Percentiles rank a stretch among this genome's conserved stretches.
These are phyloP conservation scores for Tetradesmus obliquus DNA, from an alignment of 139 green algal genomes.

Conservation along the genomic window DNA sequence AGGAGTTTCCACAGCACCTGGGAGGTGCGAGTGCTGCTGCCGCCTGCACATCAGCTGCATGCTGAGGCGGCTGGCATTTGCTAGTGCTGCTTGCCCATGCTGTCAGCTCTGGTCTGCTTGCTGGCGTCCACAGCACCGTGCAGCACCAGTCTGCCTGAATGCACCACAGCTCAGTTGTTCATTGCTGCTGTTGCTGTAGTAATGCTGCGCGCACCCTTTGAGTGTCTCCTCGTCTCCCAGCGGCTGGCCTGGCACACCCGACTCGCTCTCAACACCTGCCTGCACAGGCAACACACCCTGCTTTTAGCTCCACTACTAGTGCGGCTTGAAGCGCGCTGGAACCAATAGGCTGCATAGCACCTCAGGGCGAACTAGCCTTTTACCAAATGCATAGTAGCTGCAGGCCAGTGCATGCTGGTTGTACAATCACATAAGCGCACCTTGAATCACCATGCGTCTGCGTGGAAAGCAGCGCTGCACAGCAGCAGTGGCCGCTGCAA, in stretches of 20 bases:
- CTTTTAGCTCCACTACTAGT: neutral
- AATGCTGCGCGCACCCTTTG: conserved; percentile 33
- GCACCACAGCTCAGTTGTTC: neutral
- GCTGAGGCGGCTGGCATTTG: too few species aligned
- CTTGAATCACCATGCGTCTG: neutral
- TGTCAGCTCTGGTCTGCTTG: neutral
- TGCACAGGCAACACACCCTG: neutral
- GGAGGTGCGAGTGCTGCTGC: neutral
- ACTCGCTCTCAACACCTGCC: conserved; percentile 22
- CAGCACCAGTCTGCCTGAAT: neutral
- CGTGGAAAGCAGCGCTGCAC: conserved; percentile 13
- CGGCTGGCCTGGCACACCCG: conserved; percentile 55
- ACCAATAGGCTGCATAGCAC: neutral
- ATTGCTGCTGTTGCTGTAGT: neutral
- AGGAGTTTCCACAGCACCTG: neutral
- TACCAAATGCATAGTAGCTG: neutral
- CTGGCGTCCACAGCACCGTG: neutral
- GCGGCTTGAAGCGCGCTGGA: neutral
- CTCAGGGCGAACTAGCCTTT: too few species aligned
- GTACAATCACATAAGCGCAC: neutral
- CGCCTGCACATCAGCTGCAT: too few species aligned
- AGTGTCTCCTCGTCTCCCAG: conserved; percentile 58
- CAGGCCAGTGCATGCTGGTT: neutral
- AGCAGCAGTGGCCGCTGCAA: conserved; percentile 16
- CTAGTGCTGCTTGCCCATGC: neutral